Evolutionary conservation across 768 basidiomycete species (phyloP), one percentile per base, ranked within the genome.

Genomic region (Mycena olivaceomarginata): DNA sequence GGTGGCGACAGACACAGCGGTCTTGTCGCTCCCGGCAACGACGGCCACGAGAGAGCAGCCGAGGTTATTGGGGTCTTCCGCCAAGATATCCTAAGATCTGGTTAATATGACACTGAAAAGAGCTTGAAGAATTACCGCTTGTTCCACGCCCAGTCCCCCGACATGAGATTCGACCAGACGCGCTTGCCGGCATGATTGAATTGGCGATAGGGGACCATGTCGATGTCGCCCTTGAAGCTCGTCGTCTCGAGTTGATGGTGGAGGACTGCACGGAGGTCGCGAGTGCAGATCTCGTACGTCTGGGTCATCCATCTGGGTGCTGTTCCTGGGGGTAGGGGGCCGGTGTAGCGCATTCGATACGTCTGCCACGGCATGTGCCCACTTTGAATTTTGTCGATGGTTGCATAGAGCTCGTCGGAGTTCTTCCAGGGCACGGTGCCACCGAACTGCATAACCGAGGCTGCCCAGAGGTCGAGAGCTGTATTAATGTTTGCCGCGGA

Each of bases 11-110:
- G 86, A n/a, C n/a, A 89, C 0, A 88, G 86, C 88, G 0, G 88
- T 89, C 72, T 89, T 89, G 71, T 90, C 85, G 68, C 85, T 87
- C 1, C 87, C 87, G 1, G 77, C 74, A 20, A 88, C 72, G 25
- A 88, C 74, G 0, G 84, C 81, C 4, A 84, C 77, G 37, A 86
- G 75, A 78, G 86, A 83, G 1, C 83, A 75, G 8, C 87, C 87
- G 62, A 82, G 81, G 10, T 77, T 84, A 37, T 56, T 25, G 9
- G 79, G 65, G 69, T 84, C 73, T 37, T 79, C 31, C 2, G 82
- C 68, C 71, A 67, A 80, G 77, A 73, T 62, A 22, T 56, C 76
- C 74, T 72, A 76, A 70, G 40, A 43, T 43, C 43, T 43, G 45
- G 70, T 80, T 45, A 51, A 40, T 31, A 59, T 16, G 48, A 63